Percentiles rank a stretch among this genome's conserved stretches.
These are phyloP conservation scores for Wickerhamomyces strasburgensis DNA, from an alignment of 805 yeast species.

Conservation along the genomic window DNA sequence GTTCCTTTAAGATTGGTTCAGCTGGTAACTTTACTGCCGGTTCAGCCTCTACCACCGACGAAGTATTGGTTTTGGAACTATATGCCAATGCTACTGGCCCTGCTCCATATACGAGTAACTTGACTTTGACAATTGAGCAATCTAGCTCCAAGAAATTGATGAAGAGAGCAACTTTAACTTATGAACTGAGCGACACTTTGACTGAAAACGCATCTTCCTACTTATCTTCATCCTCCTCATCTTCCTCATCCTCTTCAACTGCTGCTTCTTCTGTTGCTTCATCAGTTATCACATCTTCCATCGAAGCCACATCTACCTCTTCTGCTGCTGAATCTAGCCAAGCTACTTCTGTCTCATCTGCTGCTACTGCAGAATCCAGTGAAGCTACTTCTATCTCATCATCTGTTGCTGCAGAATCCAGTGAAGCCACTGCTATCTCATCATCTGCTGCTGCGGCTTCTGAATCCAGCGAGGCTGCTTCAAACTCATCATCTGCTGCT, in stretches of 20 bases:
- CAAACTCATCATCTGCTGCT: too few relatives aligned
- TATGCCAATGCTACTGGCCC: not conserved
- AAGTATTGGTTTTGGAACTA: not conserved
- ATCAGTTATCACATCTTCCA: conserved; percentile 3
- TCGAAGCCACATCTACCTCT: not conserved
- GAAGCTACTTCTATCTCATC: too few relatives aligned
- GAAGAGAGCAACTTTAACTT: conserved; percentile 15
- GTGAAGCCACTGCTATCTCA: too few relatives aligned
- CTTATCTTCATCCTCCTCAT: not conserved
- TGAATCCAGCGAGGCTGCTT: too few relatives aligned
- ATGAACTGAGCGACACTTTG: conserved; percentile 6
- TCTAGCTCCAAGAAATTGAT: not conserved
- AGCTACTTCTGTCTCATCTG: too few relatives aligned
- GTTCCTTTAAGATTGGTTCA: not conserved
- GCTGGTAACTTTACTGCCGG: not conserved
- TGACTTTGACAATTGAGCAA: too few relatives aligned
- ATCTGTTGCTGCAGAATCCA: too few relatives aligned
- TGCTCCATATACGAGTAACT: not conserved
- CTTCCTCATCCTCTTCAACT: too few relatives aligned
- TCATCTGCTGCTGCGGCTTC: too few relatives aligned
- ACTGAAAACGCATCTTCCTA: conserved; percentile 11
- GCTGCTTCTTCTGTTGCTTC: not conserved
- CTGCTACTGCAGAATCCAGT: too few relatives aligned
- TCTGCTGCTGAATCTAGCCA: too few relatives aligned
- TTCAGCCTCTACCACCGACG: not conserved